Conservation (phyloP, 1,139 yeast species). For the Geotrichum carabidarum region DNA sequence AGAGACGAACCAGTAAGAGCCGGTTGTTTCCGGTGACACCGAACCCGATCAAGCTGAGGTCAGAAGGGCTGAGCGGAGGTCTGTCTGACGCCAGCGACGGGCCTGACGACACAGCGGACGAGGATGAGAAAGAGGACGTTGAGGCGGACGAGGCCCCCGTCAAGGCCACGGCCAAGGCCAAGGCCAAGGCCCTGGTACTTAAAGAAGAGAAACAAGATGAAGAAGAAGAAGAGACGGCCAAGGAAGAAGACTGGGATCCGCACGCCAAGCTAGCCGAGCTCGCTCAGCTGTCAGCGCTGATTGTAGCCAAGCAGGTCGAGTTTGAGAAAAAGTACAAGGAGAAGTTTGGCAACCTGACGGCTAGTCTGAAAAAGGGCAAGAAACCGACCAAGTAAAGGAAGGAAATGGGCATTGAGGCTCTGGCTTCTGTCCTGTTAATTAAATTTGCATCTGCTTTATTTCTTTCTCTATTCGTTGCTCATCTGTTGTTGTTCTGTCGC, state of each 20-base stretch:
- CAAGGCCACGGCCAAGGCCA: too few relatives aligned
- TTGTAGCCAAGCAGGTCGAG: conserved; percentile 22
- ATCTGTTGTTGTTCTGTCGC: not conserved
- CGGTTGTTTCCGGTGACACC: conserved; percentile 22
- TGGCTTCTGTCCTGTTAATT: not conserved
- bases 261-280: conserved; percentile 28
- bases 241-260: conserved; percentile 27
- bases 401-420: too few relatives aligned
- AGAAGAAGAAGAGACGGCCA: conserved; percentile 3
- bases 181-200: too few relatives aligned
- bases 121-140: conserved; percentile 15
- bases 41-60: conserved; percentile 13
- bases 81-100: conserved; percentile 12
- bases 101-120: conserved; percentile 15
- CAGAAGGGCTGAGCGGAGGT: conserved; percentile 13
- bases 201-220: not conserved
- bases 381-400: not conserved
- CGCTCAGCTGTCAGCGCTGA: conserved; percentile 24
- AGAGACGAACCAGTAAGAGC: not conserved
- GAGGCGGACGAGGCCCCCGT: not conserved
- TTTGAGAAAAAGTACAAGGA: conserved; percentile 14
- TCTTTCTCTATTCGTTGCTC: not conserved
- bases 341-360: conserved; percentile 9
- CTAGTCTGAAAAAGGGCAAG: not conserved
- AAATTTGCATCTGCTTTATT: not conserved